phyloP scores from a whole-genome alignment of 2,329 filamentous ascomycete species.

The Fusarium pseudonygamai region DNA sequence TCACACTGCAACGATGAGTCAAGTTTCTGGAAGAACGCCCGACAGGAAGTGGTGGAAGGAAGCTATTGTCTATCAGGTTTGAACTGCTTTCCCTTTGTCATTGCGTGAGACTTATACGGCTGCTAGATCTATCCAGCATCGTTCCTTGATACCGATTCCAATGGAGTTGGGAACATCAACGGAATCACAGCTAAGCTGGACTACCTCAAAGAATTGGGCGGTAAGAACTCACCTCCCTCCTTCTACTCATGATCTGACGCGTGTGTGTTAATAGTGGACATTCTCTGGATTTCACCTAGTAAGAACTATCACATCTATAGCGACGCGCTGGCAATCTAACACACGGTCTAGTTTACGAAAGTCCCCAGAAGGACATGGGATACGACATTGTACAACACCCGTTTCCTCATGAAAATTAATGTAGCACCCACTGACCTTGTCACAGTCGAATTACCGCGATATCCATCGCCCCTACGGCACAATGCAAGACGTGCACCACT shows the following conservation, averaged over 20 bases:
- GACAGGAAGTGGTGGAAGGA: background rate
- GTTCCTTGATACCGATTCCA: conserved; percentile 63
- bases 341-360: conserved; percentile 20
- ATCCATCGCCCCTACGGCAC: conserved; percentile 32
- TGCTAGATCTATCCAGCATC: conserved; percentile 64
- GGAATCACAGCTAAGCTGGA: conserved; percentile 63
- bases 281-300: conserved; percentile 1
- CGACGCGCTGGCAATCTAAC: background rate
- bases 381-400: conserved; percentile 26
- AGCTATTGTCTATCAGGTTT: background rate
- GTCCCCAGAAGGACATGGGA: conserved; percentile 36
- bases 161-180: conserved; percentile 61
- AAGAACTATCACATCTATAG: rapidly evolving
- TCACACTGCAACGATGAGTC: too few species aligned
- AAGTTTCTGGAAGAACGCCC: background rate
- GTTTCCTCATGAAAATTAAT: too few species aligned
- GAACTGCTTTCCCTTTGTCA: rapidly evolving
- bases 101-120: rapidly evolving
- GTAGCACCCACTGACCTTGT: background rate
- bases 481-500: conserved; percentile 28
- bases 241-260: background rate
- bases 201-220: conserved; percentile 47
- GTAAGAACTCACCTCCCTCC: background rate
- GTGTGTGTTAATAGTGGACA: background rate
- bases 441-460: conserved; percentile 28